Percentiles rank a stretch among this genome's conserved stretches.
phyloP scores from a whole-genome alignment of 257 asterid genomes.

The Fraxinus pennsylvanica region DNA sequence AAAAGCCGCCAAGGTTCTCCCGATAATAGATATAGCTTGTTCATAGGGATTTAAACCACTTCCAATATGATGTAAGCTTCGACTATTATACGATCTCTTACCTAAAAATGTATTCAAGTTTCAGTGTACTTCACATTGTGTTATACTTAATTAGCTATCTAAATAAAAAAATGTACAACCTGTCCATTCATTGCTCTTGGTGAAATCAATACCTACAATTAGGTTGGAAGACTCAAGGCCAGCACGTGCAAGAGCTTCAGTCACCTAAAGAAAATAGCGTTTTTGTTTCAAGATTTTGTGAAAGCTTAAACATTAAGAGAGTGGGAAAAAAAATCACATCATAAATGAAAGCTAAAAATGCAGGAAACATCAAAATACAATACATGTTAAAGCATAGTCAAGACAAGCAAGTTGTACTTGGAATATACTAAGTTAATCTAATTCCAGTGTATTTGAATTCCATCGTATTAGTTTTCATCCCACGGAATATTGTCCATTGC shows the following conservation, averaged over 20 bases:
- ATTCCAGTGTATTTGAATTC: neutral
- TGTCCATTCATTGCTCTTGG: constrained; percentile 99
- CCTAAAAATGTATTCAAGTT: constrained; percentile 46
- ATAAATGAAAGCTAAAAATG: neutral
- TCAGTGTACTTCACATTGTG: constrained; percentile 28
- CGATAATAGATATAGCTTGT: constrained; percentile 85
- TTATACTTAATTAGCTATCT: neutral
- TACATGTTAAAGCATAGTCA: neutral
- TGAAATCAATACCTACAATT: constrained; percentile 90
- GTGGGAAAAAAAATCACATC: neutral
- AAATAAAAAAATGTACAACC: constrained; percentile 42
- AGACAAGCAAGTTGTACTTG: neutral
- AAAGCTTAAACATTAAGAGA: constrained; percentile 1
- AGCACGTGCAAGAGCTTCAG: constrained; percentile 84
- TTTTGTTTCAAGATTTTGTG: constrained; percentile 8
- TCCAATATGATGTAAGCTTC: constrained; percentile 81
- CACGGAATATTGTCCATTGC: neutral
- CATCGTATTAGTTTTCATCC: neutral
- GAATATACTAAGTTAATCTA: neutral
- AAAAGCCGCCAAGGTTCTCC: constrained; percentile 82
- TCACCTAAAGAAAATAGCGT: constrained; percentile 53
- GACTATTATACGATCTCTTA: constrained; percentile 60
- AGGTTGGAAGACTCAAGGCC: constrained; percentile 97
- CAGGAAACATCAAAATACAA: neutral
- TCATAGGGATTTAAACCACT: constrained; percentile 72